Evolutionary conservation across 2,329 filamentous ascomycete genomes (phyloP), one percentile per base, ranked within the genome.

Genomic region (Alternaria angustiovoidea): DNA sequence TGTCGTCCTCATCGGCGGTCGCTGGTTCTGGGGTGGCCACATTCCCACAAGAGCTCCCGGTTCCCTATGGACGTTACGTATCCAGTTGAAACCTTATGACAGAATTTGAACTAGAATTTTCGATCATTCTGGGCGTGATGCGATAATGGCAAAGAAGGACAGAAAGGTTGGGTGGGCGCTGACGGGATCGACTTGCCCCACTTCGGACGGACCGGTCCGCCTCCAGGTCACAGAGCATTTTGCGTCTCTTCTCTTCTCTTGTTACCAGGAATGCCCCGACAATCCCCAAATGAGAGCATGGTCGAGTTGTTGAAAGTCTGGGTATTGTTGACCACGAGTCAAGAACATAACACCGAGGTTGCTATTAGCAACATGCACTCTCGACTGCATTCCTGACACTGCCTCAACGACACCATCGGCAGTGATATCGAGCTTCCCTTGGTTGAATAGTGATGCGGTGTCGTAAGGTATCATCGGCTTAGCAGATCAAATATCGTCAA

Each of bases 191-290:
- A 18, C 30, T 48, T 18, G 46, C 46, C 46, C 30, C 46, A 48
- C 30, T 36, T 48, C 30, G 30, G 46, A 48, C 30, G 30, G 30
- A 48, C 30, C 30, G 28, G 28, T 36, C 46, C 46, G 46, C 20
- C 30, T 38, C 20, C 30, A 24, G 46, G 1, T 28, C 18, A 48
- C 30, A 32, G 46, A 48, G 20, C 30, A 26, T 48, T 30, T 34
- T 30, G 46, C 18, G 30, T 48, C 18, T 26, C 22, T 8, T 43
- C 5, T 26, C 22, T 26, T 16, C 11, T 26, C 12, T 4, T 14
- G 12, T 43, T 5, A 43, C 14, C 20, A 43, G 22, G 16, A 5
- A 16, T 9, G 6, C 18, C 7, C 5, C 12, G 1, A 20, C 34
- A 8, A 22, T 7, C 30, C 18, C 20, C 9, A 34, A 2, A 32